Evolutionary conservation across 169 alveolate species (phyloP), one percentile per base, ranked within the genome.

Genomic region (Plasmodium malariae): DNA sequence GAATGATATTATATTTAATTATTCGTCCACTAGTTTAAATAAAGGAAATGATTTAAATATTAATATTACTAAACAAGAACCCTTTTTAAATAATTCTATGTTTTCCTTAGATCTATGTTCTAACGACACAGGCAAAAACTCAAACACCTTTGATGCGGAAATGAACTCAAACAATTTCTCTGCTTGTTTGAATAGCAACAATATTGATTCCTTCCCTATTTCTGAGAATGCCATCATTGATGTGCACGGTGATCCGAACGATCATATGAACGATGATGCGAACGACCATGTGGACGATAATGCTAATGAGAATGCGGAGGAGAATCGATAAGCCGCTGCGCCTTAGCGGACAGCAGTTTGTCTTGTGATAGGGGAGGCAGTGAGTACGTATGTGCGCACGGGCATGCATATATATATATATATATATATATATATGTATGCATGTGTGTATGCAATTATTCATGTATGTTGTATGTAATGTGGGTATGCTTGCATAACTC

Each of bases 151-250:
- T 19, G 74, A 67, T 62, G 26, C 48, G 0, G 87, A 73, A 43
- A 19, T 54, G 54, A 73, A 54, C 45, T 73, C 70, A 24, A 73
- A 73, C 28, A 34, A 43, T 21, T n/a, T 63, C 9, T 37, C 30
- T 3, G 14, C 55, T n/a, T n/a, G 12, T 62, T 28, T 32, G 21
- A 62, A 62, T 32, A 62, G 72, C 11, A 62, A 34, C 12, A 62
- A 57, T 24, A n/a, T n/a, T n/a, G n/a, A n/a, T n/a, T n/a, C n/a
- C n/a, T n/a, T n/a, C n/a, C n/a, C n/a, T n/a, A n/a, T n/a, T n/a
- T n/a, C n/a, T n/a, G n/a, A n/a, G n/a, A n/a, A n/a, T n/a, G n/a
- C n/a, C n/a, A n/a, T n/a, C n/a, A n/a, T n/a, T n/a, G n/a, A n/a
- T n/a, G n/a, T n/a, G n/a, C n/a, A n/a, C n/a, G n/a, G n/a, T n/a